These are phyloP conservation scores for Fusarium transvaalense DNA, from an alignment of 2,329 filamentous ascomycete genomes.

Conservation along the genomic window DNA sequence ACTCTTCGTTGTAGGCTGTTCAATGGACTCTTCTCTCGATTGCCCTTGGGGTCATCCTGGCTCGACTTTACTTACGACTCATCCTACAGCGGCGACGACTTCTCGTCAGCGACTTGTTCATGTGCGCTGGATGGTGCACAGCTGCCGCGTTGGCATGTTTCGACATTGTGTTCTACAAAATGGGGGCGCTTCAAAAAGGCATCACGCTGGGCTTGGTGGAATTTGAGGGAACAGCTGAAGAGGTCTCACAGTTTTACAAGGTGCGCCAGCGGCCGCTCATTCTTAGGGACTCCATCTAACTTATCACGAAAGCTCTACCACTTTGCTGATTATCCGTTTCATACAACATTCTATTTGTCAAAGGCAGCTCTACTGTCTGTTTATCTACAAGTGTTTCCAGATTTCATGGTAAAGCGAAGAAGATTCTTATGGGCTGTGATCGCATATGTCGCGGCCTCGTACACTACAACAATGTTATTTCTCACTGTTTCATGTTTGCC, in stretches of 20 bases:
- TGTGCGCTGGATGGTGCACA: constrained; percentile 25
- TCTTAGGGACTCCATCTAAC: fast-evolving
- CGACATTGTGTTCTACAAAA: not conserved
- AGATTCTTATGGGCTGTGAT: constrained; percentile 25
- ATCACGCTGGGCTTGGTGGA: not conserved
- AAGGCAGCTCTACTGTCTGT: constrained; percentile 23
- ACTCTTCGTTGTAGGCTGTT: not conserved
- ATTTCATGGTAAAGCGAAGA: constrained; percentile 28
- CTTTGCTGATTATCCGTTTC: not conserved
- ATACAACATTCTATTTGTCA: constrained; percentile 8
- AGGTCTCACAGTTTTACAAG: constrained; percentile 14
- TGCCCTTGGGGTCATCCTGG: constrained; percentile 10
- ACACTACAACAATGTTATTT: not conserved
- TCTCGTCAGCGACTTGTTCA: constrained; percentile 18
- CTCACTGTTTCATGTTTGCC: constrained; percentile 11
- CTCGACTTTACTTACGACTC: constrained; percentile 18
- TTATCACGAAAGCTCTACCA: not conserved
- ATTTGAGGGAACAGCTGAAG: constrained; percentile 1
- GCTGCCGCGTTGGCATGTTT: not conserved
- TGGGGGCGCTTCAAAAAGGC: not conserved
- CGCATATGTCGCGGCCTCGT: constrained; percentile 1
- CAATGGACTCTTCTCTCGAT: constrained; percentile 19
- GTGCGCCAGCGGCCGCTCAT: not conserved
- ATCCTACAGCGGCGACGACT: constrained; percentile 11
- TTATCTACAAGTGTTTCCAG: constrained; percentile 23